phyloP scores from a whole-genome alignment of 2,329 filamentous ascomycete species.

The Colletotrichum sp. region DNA sequence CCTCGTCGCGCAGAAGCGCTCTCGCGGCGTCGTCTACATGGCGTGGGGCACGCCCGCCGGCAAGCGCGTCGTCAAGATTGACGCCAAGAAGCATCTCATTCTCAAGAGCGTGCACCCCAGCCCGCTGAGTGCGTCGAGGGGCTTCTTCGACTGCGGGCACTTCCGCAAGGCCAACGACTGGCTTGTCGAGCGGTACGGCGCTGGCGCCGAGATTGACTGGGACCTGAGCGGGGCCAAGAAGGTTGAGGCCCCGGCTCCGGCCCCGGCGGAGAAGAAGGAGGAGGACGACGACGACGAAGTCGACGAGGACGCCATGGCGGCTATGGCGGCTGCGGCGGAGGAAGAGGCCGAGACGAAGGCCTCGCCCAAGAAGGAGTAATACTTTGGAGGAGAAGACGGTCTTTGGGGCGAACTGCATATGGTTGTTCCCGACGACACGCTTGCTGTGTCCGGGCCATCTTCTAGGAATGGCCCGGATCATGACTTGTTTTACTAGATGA shows the following conservation, averaged over 20 bases:
- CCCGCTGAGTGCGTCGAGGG: conserved; percentile 82
- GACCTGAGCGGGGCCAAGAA: conserved; percentile 48
- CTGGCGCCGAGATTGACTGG: conserved; percentile 87
- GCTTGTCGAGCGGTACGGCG: conserved; percentile 79
- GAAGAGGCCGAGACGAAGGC: conserved; percentile 23
- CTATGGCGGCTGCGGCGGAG: not conserved
- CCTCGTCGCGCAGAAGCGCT: conserved; percentile 77
- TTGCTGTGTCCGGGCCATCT: not conserved
- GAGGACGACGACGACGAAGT: not conserved
- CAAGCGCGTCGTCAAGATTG: conserved; percentile 77
- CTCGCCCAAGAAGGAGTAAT: conserved; percentile 19
- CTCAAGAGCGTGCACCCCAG: conserved; percentile 90
- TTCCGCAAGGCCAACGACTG: conserved; percentile 86
- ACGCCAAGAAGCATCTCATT: conserved; percentile 77
- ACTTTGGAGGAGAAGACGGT: conserved; percentile 8
- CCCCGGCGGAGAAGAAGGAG: conserved; percentile 18
- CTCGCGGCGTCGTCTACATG: conserved; percentile 87
- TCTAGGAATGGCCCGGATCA: not conserved
- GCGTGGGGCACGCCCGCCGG: conserved; percentile 91
- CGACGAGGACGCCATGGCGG: conserved; percentile 8
- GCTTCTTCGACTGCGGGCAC: conserved; percentile 85
- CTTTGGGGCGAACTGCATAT: not conserved
- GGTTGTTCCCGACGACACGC: not conserved
- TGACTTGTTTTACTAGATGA: conserved; percentile 6
- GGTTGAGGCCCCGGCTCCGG: not conserved